Evolutionary conservation across 257 asterid species (phyloP), one percentile per base, ranked within the genome.

Genomic region (Solanum chaucha): DNA sequence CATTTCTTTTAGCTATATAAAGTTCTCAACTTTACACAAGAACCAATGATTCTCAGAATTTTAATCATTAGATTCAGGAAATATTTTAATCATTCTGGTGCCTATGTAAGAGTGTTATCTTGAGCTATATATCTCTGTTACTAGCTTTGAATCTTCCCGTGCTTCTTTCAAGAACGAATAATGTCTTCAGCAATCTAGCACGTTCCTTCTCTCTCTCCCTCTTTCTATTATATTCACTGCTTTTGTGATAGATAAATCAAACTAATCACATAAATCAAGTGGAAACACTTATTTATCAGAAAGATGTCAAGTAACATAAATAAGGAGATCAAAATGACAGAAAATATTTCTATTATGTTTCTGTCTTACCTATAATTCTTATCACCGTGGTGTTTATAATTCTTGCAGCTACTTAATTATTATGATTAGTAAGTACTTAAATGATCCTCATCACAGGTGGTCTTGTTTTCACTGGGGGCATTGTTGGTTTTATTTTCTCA

Each of bases 401-500:
- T 87, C 41, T 83, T 83, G 34, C 64, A 40, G 59, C 41, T 34
- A 6, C 80, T 14, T 4, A 24, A 46, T 55, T 40, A 17, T 14
- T 36, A 34, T 36, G 67, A 82, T 3, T 48, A 38, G 26, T 44
- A 38, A 68, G 74, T 84, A 41, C 59, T 51, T 28, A 19, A 51
- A 86, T 86, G 82, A 88, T 89, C 88, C 41, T 80, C 61, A 84
- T 70, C 64, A 22, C 88, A 97, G 99, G 99, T 84, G 97, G 97
- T 86, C 89, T 97, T 88, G 98, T 97, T 59, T 88, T 95, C 85
- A 83, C 92, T 58, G 98, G 98, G 38, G 98, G 98, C 20, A 89
- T 97, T 41, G 81, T 97, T 86, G 94, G 96, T 67, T 95, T 93
- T 91, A 88, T 94, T 86, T 88, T 97, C 94, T 91, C 98, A 11